Base-by-base conservation (phyloP, 495 filamentous ascomycete species). In the Penicillium odoratum region DNA sequence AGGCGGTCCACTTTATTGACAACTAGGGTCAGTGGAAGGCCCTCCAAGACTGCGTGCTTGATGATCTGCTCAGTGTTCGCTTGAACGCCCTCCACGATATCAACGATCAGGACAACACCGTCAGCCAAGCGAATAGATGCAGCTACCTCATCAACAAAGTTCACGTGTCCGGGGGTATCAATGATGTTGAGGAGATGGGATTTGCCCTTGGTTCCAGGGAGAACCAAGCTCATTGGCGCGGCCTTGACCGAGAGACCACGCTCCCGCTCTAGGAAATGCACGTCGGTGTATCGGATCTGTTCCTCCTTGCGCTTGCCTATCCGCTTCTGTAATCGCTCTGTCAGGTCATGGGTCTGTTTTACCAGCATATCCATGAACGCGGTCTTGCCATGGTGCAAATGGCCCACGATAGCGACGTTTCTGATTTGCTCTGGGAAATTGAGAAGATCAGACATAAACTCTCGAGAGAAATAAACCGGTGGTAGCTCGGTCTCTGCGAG, bases 291-390 rank as follows among this genome's bases (percentile, higher is more conserved):
- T 65, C 95, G 79, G 60, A 98, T 77, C 73, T 96, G 90, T 69
- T 97, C 93, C 59, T 97, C 92, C 49, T 86, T 81, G 68, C 87
- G 91, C 73, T 82, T 90, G 2, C 93, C 93, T 43, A 77, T 86
- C 67, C 85, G 86, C 73, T 88, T 92, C 31, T 94, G 87, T 55
- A 93, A 72, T 60, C 86, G 79, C 47, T 89, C 89, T 38, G 82
- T 78, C 42, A 97, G 83, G 55, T 95, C 89, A 65, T 98, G 95
- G 47, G 94, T 98, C 72, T 98, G 89, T 65, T 91, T 78, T 3
- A 98, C 94, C 42, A 98, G 77, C 92, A 97, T 98, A 70, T 98
- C 94, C 91, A 97, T 93, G 57, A 98, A 88, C 1, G 93, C 91
- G 16, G 94, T 98, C 78, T 98, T 98, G 55, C 94, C 94, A 75